phyloP scores from a whole-genome alignment of 2,329 filamentous ascomycete genomes.

The Fusarium anthophilum region DNA sequence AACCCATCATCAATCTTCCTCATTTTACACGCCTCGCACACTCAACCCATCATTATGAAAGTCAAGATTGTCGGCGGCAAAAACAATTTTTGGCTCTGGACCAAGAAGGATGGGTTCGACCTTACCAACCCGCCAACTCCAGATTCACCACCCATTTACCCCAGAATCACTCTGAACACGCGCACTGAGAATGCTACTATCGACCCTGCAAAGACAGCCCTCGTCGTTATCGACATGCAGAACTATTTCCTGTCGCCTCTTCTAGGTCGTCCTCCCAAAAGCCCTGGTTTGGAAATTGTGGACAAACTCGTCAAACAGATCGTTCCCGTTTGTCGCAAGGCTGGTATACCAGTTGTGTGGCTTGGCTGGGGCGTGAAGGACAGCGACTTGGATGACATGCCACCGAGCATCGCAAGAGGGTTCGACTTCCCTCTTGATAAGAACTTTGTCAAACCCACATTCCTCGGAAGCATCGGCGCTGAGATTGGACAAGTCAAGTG shows the following conservation, averaged over 20 bases:
- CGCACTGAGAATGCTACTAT: neutral
- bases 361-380: neutral
- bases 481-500: neutral
- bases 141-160: neutral
- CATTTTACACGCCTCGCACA: rapidly evolving
- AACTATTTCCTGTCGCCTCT: neutral
- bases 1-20: rapidly evolving
- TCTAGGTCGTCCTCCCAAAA: rapidly evolving
- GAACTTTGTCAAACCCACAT: neutral
- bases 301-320: neutral
- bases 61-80: neutral
- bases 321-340: neutral
- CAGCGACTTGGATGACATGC: neutral
- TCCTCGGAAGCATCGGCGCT: neutral
- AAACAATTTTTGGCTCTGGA: neutral
- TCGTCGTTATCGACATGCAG: neutral
- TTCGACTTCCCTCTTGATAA: neutral
- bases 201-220: neutral
- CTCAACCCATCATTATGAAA: neutral
- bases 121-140: rapidly evolving
- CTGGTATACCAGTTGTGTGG: neutral
- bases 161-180: neutral
- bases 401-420: rapidly evolving
- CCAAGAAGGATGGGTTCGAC: neutral
- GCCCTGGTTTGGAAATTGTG: rapidly evolving